Conservation (phyloP, 116 monocot genomes). For the Posidonia oceanica region DNA sequence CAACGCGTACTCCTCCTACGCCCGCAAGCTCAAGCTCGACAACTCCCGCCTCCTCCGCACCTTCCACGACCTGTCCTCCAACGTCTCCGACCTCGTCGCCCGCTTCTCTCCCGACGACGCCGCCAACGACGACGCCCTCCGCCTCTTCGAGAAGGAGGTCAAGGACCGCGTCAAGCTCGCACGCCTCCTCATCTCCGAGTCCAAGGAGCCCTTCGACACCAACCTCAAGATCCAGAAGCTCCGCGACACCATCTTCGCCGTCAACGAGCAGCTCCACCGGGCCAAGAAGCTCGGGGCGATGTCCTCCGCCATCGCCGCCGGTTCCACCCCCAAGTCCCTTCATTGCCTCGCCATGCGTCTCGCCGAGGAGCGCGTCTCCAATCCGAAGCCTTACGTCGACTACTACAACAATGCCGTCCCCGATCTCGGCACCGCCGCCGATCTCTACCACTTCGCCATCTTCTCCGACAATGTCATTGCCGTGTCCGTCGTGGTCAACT, state of each 20-base stretch:
- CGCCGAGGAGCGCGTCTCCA: slow-evolving; percentile 50
- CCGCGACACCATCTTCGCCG: slow-evolving; percentile 78
- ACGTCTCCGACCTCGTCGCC: slow-evolving; percentile 26
- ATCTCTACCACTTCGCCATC: slow-evolving; percentile 52
- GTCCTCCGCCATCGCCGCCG: slow-evolving; percentile 58
- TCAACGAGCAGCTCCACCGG: slow-evolving; percentile 63
- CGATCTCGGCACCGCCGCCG: slow-evolving; percentile 19
- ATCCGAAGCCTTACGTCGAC: slow-evolving; percentile 26
- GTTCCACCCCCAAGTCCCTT: slow-evolving; percentile 79
- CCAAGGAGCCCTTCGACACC: slow-evolving; percentile 84
- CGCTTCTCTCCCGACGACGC: slow-evolving; percentile 12
- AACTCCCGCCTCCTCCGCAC: slow-evolving; percentile 43
- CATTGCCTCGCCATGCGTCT: slow-evolving; percentile 89
- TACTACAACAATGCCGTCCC: neutral
- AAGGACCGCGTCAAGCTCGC: slow-evolving; percentile 70
- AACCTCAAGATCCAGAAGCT: slow-evolving; percentile 99
- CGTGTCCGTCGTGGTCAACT: slow-evolving; percentile 62
- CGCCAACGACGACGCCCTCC: slow-evolving; percentile 54
- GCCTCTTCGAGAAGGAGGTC: slow-evolving; percentile 68
- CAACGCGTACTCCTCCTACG: slow-evolving; percentile 64
- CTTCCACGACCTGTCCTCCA: slow-evolving; percentile 40
- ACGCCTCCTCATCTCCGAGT: slow-evolving; percentile 52
- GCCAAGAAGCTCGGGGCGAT: slow-evolving; percentile 43
- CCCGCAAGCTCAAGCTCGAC: slow-evolving; percentile 71
- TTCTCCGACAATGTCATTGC: slow-evolving; percentile 81